Evolutionary conservation across 176 grass and related monocot genomes (phyloP), one percentile per base, ranked within the genome.

Genomic region (Tillandsia leiboldiana): DNA sequence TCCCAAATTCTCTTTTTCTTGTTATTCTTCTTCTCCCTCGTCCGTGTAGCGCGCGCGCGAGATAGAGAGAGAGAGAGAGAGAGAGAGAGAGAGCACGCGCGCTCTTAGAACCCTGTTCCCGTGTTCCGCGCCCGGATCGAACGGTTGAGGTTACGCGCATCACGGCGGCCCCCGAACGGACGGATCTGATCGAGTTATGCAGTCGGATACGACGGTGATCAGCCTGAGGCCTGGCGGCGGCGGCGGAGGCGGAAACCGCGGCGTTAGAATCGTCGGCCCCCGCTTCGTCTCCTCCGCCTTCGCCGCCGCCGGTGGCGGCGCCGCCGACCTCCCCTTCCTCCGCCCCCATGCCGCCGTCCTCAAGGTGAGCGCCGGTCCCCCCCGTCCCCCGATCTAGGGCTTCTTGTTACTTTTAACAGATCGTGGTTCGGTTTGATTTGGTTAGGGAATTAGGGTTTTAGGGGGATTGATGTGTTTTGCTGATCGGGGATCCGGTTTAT

Each of bases 161-260:
- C 14, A 69, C 14, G n/a, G 11, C 29, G 9, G 13, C 11, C 2
- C 50, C 1, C 58, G 54, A 73, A 66, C 73, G 51, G 51, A 73
- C 12, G 48, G 63, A 14, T 67, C 22, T 26, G 61, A 54, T 53
- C 70, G 82, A 72, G 77, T 62, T 68, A 96, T 96, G 92, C 84
- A 91, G 86, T 73, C 88, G 66, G 92, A 96, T 86, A 88, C 84
- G 79, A 85, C 86, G 51, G 83, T 87, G 69, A 90, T 99, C 76
- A 99, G 89, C 77, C 81, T 99, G 82, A 91, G 94, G 82, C 94
- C 94, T 66, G 92, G 92, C 64, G 94, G 94, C 71, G 94, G 91
- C 49, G 86, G 86, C 73, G 78, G 83, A 12, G 24, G 73, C 76
- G 18, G 66, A 42, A 61, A 61, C 22, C 56, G 86, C 26, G 78